These are phyloP conservation scores for Cladosporium sp. DNA, from an alignment of 2,329 filamentous ascomycete genomes.

Conservation along the genomic window DNA sequence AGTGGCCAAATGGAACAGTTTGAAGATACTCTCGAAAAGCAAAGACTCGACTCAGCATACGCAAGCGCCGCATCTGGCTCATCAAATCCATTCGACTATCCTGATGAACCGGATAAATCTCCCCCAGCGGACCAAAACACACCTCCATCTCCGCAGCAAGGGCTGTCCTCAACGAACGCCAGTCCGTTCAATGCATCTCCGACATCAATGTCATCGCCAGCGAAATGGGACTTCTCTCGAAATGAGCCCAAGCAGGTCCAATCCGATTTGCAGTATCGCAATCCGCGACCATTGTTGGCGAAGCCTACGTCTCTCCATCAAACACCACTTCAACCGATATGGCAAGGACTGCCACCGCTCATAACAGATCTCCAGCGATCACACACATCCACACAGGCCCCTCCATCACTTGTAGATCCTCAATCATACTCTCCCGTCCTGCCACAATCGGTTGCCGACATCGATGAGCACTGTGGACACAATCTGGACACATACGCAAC, in stretches of 20 bases:
- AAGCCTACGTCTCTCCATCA: background rate
- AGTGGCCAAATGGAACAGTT: slow-evolving; percentile 44
- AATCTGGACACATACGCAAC: background rate
- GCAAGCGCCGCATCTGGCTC: background rate
- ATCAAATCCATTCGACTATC: background rate
- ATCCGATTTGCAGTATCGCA: too few species aligned
- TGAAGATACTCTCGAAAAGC: slow-evolving; percentile 45
- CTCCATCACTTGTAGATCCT: background rate
- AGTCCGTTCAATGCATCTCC: background rate
- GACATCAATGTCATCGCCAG: background rate
- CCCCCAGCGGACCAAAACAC: too few species aligned
- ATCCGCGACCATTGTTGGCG: too few species aligned
- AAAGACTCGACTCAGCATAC: background rate
- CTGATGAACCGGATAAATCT: background rate
- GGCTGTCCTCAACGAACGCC: too few species aligned
- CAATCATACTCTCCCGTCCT: background rate
- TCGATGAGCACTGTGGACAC: background rate
- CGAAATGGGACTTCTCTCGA: background rate
- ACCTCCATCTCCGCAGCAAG: background rate
- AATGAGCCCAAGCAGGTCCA: too few species aligned
- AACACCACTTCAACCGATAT: background rate
- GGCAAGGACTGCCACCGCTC: background rate
- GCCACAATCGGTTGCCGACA: background rate
- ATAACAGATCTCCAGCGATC: background rate
- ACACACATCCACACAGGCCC: background rate